Conservation (phyloP, 2,329 filamentous ascomycete genomes). For the Sarocladium oryzae region DNA sequence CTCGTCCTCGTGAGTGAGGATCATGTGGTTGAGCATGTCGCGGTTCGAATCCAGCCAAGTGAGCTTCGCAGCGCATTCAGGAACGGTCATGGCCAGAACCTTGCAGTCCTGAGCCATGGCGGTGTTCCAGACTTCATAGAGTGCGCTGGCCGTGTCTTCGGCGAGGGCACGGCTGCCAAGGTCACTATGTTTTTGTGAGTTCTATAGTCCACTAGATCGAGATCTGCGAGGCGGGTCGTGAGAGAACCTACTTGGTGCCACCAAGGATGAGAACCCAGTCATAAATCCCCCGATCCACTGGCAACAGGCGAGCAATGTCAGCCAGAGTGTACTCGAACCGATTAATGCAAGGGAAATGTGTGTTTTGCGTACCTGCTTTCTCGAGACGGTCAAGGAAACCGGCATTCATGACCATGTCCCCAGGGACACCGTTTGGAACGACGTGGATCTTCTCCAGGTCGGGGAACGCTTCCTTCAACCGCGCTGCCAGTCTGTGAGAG, state of each 20-base stretch:
- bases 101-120: constrained; percentile 43
- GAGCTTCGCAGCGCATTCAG: constrained; percentile 36
- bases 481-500: constrained; percentile 37
- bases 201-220: neutral
- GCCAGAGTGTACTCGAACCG: too few relatives aligned
- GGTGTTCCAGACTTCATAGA: constrained; percentile 44
- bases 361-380: neutral
- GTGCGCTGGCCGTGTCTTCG: constrained; percentile 39
- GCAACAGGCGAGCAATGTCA: neutral
- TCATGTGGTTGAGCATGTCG: constrained; percentile 44
- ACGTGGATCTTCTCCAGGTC: constrained; percentile 35
- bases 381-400: neutral
- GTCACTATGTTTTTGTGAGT: constrained; percentile 33
- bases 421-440: constrained; percentile 42
- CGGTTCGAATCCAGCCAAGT: constrained; percentile 28
- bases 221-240: neutral
- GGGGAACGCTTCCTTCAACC: constrained; percentile 40
- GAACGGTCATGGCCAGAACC: constrained; percentile 58
- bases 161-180: constrained; percentile 33
- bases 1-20: constrained; percentile 39
- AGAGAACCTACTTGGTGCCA: constrained; percentile 53
- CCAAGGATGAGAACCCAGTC: constrained; percentile 60
- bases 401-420: constrained; percentile 38
- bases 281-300: constrained; percentile 23
- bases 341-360: too few relatives aligned